A percentile compares a stretch with the other conserved stretches of the same genome.
These are phyloP conservation scores for Rhynchospora breviuscula DNA, from an alignment of 176 grass and related monocot genomes.

Conservation along the genomic window DNA sequence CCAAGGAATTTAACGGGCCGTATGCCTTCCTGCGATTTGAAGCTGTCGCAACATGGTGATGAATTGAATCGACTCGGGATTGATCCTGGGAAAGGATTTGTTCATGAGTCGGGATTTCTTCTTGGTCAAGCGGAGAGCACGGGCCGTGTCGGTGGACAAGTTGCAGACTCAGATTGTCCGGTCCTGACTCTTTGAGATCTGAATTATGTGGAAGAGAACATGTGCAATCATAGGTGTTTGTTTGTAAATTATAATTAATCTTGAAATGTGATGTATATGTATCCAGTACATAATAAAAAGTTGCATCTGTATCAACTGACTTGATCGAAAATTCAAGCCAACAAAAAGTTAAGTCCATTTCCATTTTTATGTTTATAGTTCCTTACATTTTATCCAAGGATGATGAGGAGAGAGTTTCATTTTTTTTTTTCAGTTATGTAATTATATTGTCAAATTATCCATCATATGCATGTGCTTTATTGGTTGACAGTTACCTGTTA, in stretches of 20 bases:
- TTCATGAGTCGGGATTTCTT: slow-evolving; percentile 16
- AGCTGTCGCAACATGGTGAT: slow-evolving; percentile 18
- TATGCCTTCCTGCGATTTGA: not conserved
- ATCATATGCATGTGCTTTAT: too few species aligned
- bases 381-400: not conserved
- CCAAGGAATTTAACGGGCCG: not conserved
- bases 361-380: not conserved
- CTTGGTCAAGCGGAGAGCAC: slow-evolving; percentile 43
- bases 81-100: slow-evolving; percentile 63
- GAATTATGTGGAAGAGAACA: slow-evolving; percentile 16
- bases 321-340: not conserved
- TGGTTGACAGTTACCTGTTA: not conserved
- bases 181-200: slow-evolving; percentile 20
- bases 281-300: not conserved
- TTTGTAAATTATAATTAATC: not conserved
- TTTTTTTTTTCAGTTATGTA: not conserved
- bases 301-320: not conserved
- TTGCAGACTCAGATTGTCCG: slow-evolving; percentile 22
- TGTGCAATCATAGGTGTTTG: not conserved
- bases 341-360: not conserved
- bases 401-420: not conserved
- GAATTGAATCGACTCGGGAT: slow-evolving; percentile 53
- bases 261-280: not conserved
- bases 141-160: slow-evolving; percentile 59
- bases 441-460: not conserved